Conservation (phyloP, 83 land plant genomes). For the Picea engelmannii region DNA sequence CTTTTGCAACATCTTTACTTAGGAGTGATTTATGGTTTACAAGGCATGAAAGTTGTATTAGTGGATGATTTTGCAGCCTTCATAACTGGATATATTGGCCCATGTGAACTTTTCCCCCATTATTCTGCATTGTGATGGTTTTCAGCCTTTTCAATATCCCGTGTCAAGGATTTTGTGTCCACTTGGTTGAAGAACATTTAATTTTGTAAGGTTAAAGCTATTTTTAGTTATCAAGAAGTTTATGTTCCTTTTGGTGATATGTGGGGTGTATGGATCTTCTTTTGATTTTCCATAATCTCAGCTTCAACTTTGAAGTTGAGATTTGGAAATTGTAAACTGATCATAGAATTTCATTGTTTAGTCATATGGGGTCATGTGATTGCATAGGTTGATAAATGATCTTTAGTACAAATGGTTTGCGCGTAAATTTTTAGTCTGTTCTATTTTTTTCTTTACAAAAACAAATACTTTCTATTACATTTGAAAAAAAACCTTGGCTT, state of each 20-base stretch:
- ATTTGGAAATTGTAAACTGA: too few species aligned
- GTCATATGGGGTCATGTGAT: neutral
- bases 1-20: slow-evolving; percentile 49
- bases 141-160: neutral
- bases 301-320: neutral
- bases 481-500: neutral
- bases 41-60: slow-evolving; percentile 48
- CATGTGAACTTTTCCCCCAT: slow-evolving; percentile 26
- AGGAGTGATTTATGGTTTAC: slow-evolving; percentile 45
- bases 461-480: neutral
- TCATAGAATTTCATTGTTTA: neutral
- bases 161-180: neutral
- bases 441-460: too few species aligned
- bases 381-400: neutral
- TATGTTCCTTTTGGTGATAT: neutral
- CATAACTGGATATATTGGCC: slow-evolving; percentile 45
- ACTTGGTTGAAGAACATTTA: neutral
- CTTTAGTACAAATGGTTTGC: neutral
- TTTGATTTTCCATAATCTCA: neutral
- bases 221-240: neutral
- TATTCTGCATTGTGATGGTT: neutral
- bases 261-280: neutral
- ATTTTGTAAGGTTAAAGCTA: neutral
- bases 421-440: neutral
- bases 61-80: slow-evolving; percentile 54